Base-by-base conservation (phyloP, 2,329 filamentous ascomycete species). In the Penicillium crustosum region DNA sequence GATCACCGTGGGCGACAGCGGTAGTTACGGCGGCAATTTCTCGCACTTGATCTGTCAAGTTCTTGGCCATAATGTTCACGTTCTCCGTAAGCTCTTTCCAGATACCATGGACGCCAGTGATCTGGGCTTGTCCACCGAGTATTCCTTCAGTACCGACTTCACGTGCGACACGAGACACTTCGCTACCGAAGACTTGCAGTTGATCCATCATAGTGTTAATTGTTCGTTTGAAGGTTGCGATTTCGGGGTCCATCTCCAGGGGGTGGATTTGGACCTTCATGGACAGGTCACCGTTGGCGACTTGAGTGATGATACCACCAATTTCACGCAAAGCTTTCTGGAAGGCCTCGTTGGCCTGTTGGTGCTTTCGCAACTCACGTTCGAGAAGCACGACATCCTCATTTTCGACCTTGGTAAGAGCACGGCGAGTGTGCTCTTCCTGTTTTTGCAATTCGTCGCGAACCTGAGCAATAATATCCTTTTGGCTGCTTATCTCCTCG, bases 161-260 rank as follows among this genome's bases (percentile, higher is more conserved):
- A 74, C 91, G 90, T 53, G 93, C 93, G 66, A 97, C 88, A 66
- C 91, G 89, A 35, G 93, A 97, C 70, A 97, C 93, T 79, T 97
- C 93, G 75, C 91, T 95, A 64, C 93, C 93, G 76, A 97, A 97
- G 59, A 95, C 90, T 73, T 97, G 93, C 59, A 97, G 83, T 76
- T 97, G 93, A 73, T 97, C 93, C 86, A 97, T 96, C 93, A 97
- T 97, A 66, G 90, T 95, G 75, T 97, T 97, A 79, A 97, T 97
- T 61, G 93, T 97, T 69, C 91, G 88, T 79, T 97, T 97, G 82
- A 97, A 97, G 10, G 91, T 93, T 29, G 92, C 94, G 70, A 97
- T 97, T 82, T 97, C 93, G 29, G 93, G 92, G 81, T 97, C 93
- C 89, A 97, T 94, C 79, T 97, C 93, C 65, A 95, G 89, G 4